Conservation (phyloP, 176 grass and related monocot species). For the Stipa capillata region DNA sequence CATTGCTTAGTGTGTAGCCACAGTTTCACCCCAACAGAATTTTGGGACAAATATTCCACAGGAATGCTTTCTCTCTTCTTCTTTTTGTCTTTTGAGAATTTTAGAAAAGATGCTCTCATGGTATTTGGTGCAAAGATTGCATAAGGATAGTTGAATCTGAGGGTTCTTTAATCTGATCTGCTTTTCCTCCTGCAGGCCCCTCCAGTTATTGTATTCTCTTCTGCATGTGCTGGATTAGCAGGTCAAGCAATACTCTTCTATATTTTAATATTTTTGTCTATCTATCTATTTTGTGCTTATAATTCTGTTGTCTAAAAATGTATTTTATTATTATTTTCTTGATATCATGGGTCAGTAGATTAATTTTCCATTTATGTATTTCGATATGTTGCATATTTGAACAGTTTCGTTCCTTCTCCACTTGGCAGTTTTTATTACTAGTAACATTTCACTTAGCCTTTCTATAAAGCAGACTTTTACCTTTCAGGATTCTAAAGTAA, state of each 20-base stretch:
- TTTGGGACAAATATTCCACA: not conserved
- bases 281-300: not conserved
- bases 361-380: not conserved
- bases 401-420: not conserved
- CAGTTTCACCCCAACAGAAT: not conserved
- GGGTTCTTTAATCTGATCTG: not conserved
- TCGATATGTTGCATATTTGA: not conserved
- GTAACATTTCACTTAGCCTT: not conserved
- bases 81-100: not conserved
- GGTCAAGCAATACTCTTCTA: constrained; percentile 34
- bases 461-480: not conserved
- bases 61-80: too few relatives aligned
- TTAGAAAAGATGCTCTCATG: not conserved
- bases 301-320: not conserved
- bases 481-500: not conserved
- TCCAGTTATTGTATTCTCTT: constrained; percentile 92
- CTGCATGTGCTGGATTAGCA: constrained; percentile 95
- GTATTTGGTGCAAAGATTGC: not conserved
- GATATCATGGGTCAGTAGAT: not conserved
- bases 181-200: constrained; percentile 49
- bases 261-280: not conserved
- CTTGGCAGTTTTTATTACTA: not conserved
- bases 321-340: not conserved
- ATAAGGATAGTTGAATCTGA: not conserved
- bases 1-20: not conserved